Evolutionary conservation across 495 filamentous ascomycete species (phyloP).

Genomic region (Pyronema domesticum): DNA sequence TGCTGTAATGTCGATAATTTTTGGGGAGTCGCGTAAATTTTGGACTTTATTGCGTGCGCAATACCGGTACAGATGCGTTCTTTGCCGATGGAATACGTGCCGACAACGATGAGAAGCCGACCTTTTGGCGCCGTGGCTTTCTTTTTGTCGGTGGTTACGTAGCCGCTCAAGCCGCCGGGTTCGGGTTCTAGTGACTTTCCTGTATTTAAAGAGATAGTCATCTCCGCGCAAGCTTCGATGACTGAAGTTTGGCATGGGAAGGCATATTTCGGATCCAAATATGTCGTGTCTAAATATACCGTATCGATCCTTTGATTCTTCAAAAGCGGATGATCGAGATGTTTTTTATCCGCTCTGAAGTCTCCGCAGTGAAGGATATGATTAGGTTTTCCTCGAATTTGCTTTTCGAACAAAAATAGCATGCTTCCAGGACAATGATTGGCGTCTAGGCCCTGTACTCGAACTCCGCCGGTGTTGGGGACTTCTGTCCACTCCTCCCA

Average conservation of each 20-base stretch:
- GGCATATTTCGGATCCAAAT: constrained; percentile 85
- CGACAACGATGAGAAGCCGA: constrained; percentile 76
- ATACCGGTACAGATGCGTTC: constrained; percentile 89
- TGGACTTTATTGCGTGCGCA: constrained; percentile 65
- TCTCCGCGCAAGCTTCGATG: constrained; percentile 69
- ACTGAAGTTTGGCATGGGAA: constrained; percentile 83
- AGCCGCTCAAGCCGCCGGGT: constrained; percentile 8
- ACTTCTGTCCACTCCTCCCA: constrained; percentile 72
- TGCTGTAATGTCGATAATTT: constrained; percentile 72
- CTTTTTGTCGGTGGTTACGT: not conserved
- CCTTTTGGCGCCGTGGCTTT: constrained; percentile 24
- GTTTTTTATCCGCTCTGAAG: constrained; percentile 77
- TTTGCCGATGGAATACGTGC: constrained; percentile 96
- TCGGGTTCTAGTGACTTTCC: not conserved
- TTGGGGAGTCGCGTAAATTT: constrained; percentile 69
- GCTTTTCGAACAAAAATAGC: constrained; percentile 80
- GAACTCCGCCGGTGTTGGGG: constrained; percentile 57
- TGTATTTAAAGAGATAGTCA: constrained; percentile 56
- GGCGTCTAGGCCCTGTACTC: constrained; percentile 84
- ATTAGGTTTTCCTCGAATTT: constrained; percentile 38
- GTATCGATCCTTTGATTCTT: constrained; percentile 76
- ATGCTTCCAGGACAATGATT: constrained; percentile 96
- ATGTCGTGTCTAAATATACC: constrained; percentile 95
- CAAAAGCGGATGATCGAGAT: constrained; percentile 66
- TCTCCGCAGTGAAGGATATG: constrained; percentile 89